A percentile compares a stretch with the other conserved stretches of the same genome.
Conservation (phyloP, 2,329 filamentous ascomycete species). For the Coniochaeta sp. region DNA sequence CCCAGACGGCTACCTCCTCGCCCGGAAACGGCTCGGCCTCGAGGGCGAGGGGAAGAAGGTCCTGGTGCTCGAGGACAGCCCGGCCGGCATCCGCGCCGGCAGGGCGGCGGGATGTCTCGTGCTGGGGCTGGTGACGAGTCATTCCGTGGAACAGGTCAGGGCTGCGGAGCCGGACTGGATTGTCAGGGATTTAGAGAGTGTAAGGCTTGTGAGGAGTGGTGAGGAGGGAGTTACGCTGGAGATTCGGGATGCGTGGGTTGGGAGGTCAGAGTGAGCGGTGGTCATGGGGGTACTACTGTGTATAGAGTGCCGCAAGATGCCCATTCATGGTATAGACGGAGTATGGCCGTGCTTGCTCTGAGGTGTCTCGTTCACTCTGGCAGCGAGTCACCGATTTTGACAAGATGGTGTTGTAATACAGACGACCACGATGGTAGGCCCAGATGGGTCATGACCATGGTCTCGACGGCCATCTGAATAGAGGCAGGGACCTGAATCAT, state of each 20-base stretch:
- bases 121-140: constrained; percentile 77
- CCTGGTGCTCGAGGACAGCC: constrained; percentile 83
- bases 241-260: constrained; percentile 32
- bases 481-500: no score
- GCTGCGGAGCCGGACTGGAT: constrained; percentile 83
- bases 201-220: constrained; percentile 53
- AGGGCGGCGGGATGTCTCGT: constrained; percentile 84
- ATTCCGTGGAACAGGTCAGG: constrained; percentile 63
- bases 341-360: no score
- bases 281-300: background rate
- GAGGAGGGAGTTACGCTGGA: constrained; percentile 59
- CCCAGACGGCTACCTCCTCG: constrained; percentile 65
- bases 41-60: constrained; percentile 41
- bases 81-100: constrained; percentile 74
- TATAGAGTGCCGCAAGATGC: no score
- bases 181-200: constrained; percentile 68
- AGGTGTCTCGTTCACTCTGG: no score
- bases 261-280: background rate
- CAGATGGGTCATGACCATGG: no score
- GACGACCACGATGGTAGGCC: no score
- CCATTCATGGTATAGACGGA: no score
- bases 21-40: constrained; percentile 53
- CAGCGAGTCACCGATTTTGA: no score
- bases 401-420: no score
- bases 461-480: no score